Evolutionary conservation across 768 basidiomycete species (phyloP), one percentile per base, ranked within the genome.

Genomic region (Trametes punicea): DNA sequence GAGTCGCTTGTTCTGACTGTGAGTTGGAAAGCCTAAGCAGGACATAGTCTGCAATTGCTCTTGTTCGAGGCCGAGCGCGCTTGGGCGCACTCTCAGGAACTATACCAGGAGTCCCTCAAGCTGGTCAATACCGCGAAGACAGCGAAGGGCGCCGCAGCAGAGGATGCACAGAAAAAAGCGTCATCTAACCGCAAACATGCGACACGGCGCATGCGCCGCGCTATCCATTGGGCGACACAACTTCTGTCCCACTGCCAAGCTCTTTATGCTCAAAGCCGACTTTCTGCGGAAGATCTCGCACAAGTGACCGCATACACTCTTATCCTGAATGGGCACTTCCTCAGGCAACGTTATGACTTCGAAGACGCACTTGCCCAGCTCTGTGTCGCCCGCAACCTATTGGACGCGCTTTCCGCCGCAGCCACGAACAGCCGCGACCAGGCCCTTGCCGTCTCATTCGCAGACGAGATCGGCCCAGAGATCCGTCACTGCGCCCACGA

Each of bases 401-500:
- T 98, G 64, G 82, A 87, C 61, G 77, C 82, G 51, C 76, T 96
- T 33, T 82, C 87, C 0, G 72, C 71, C 9, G 66, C 75, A 3
- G 88, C 90, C 0, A 68, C 69, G n/a, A 87, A 86, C 15, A 90
- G 88, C 64, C 77, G 85, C 31, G 92, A 93, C 46, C 92, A 95
- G 70, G 96, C 95, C 1, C 79, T 98, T 8, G 89, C 92, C 4
- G 81, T 83, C 8, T 77, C 90, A 27, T 89, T 91, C 65, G 80
- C 87, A 5, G 95, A 98, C 66, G 88, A 90, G 64, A 82, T 96
- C 50, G 86, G 90, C 21, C 93, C 96, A 0, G 85, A 97, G 69
- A 93, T 98, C 51, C 78, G 96, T 41, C 88, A 94, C 71, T 93
- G 88, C 62, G 94, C 95, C 0, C 96, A 98, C 64, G 87, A 93